These are phyloP conservation scores for Spathaspora boniae DNA, from an alignment of 805 yeast genomes.

Conservation along the genomic window DNA sequence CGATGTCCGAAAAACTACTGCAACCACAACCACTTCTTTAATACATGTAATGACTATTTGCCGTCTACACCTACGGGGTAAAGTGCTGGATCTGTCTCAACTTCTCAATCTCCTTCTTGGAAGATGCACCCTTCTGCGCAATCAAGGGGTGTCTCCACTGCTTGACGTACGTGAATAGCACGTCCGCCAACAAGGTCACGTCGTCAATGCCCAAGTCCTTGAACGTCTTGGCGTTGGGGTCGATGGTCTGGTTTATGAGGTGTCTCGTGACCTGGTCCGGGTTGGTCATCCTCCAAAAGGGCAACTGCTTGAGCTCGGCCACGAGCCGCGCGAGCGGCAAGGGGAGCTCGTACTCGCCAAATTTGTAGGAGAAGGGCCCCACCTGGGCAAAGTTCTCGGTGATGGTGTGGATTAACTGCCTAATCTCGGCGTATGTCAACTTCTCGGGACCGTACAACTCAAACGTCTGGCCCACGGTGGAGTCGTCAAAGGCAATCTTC, in stretches of 20 bases:
- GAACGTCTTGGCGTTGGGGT: constrained; percentile 59
- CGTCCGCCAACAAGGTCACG: constrained; percentile 39
- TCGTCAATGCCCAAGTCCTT: constrained; percentile 64
- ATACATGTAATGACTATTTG: too few species aligned
- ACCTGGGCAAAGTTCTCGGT: constrained; percentile 47
- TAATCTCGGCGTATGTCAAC: constrained; percentile 57
- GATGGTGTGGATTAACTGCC: constrained; percentile 66
- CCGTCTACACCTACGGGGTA: constrained; percentile 19
- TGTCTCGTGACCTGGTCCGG: constrained; percentile 76
- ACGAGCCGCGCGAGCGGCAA: constrained; percentile 42
- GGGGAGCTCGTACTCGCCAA: constrained; percentile 43
- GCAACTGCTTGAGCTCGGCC: constrained; percentile 41
- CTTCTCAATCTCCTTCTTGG: constrained; percentile 37
- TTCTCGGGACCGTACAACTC: constrained; percentile 75
- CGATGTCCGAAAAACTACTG: too few species aligned
- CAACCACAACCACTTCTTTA: too few species aligned
- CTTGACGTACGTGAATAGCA: constrained; percentile 43
- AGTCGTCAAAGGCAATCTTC: constrained; percentile 74
- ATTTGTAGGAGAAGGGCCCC: constrained; percentile 42
- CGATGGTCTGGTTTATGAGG: constrained; percentile 61
- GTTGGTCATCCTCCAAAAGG: constrained; percentile 50
- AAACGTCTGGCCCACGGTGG: constrained; percentile 71
- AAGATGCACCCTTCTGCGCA: constrained; percentile 42
- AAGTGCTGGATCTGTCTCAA: constrained; percentile 45
- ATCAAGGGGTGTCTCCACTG: constrained; percentile 50